Evolutionary conservation across 176 grass and related monocot genomes (phyloP).

Genomic region (Triticum timopheevii): DNA sequence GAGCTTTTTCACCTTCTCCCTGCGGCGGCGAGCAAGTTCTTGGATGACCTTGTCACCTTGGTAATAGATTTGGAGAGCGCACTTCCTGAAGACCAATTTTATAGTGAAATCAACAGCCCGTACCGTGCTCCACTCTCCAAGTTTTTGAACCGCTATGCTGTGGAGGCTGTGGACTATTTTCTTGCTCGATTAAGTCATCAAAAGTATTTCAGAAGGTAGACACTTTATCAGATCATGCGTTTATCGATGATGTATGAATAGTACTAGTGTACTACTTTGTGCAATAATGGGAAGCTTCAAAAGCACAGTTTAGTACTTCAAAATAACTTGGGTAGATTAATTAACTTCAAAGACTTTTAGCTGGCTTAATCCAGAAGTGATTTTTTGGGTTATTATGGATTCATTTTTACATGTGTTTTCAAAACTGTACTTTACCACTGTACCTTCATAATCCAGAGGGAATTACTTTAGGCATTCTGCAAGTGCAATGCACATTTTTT

Average conservation of each 20-base stretch:
- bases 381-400: background rate
- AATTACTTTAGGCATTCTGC: background rate
- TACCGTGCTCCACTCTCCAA: constrained; percentile 93
- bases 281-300: background rate
- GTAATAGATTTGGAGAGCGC: constrained; percentile 93
- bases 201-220: constrained; percentile 95
- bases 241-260: constrained; percentile 15
- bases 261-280: background rate
- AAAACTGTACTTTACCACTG: background rate
- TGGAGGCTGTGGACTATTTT: constrained; percentile 95
- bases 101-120: constrained; percentile 99
- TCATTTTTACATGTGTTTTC: background rate
- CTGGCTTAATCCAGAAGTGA: background rate
- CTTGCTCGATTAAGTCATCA: constrained; percentile 76
- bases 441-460: background rate
- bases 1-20: constrained; percentile 99
- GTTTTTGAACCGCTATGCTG: constrained; percentile 89
- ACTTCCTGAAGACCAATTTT: constrained; percentile 88
- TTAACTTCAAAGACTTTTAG: background rate
- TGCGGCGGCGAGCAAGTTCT: constrained; percentile 83
- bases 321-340: background rate
- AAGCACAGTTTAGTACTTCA: background rate
- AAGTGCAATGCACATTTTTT: background rate
- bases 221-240: background rate
- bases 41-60: constrained; percentile 95